Evolutionary conservation across 192 early-diverging fungal species (phyloP), one percentile per base, ranked within the genome.

Genomic region (Coemansia sp.): DNA sequence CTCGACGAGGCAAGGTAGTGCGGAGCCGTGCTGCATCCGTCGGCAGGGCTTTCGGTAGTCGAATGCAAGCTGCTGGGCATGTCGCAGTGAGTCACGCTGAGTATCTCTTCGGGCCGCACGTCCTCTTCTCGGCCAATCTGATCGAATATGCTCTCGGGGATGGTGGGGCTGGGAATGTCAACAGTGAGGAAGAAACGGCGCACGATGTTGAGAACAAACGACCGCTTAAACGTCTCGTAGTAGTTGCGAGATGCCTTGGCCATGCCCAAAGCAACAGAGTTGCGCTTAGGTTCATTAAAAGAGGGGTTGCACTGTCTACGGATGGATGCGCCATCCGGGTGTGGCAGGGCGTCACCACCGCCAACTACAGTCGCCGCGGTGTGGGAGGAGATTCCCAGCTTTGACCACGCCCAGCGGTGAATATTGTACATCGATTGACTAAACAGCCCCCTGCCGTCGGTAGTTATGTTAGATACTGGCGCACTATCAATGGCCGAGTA

Each of bases 121-220:
- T n/a, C n/a, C n/a, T 27, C 22, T 27, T 48, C 18, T 11, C 35
- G 50, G 37, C 52, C 60, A 21, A 67, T 63, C 19, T 25, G 36
- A 53, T 68, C 57, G 10, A 68, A 75, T 36, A 75, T 75, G 49
- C 51, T 56, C n/a, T 57, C 47, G 5, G 65, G 25, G 4, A 73
- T 8, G 8, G 70, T 73, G 2, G 72, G 66, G 60, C 72, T 76
- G 0, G 73, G 73, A 19, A 77, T 77, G 33, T 66, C 63, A 29
- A 63, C 69, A 55, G 63, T 61, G 33, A 77, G 65, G 31, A 53
- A 51, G 22, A 76, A 69, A 26, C 55, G 59, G 15, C 73, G 62
- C 14, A 54, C 50, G 19, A 77, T 29, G n/a, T 35, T 63, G 38
- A 29, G 40, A 5, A 60, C 51, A 34, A 66, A 47, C 40, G 71